Conservation (phyloP, 495 filamentous ascomycete genomes). For the Aspergillus mulundensis region DNA sequence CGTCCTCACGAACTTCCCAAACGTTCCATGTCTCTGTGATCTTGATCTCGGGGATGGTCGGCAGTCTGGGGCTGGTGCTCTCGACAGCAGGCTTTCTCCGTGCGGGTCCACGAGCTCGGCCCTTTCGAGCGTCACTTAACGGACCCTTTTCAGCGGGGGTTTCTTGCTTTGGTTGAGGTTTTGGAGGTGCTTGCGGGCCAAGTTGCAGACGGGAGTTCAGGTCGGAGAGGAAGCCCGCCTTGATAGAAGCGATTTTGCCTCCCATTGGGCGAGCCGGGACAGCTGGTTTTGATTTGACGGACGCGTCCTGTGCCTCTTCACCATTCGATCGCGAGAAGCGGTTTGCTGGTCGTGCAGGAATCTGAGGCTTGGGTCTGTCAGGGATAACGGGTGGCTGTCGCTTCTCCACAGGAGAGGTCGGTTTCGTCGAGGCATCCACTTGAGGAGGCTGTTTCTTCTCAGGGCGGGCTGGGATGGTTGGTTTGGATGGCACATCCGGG, state of each 20-base stretch:
- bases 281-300: constrained; percentile 62
- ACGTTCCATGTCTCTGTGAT: constrained; percentile 49
- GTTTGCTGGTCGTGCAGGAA: constrained; percentile 69
- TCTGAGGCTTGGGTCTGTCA: constrained; percentile 73
- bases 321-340: constrained; percentile 33
- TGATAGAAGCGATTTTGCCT: constrained; percentile 81
- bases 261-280: constrained; percentile 78
- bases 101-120: constrained; percentile 81
- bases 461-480: constrained; percentile 42
- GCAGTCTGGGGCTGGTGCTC: constrained; percentile 24
- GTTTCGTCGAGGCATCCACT: constrained; percentile 27
- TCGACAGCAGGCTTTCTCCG: constrained; percentile 64
- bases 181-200: constrained; percentile 70
- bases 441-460: constrained; percentile 36
- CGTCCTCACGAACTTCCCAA: constrained; percentile 48
- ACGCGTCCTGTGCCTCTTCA: constrained; percentile 26
- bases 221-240: constrained; percentile 86
- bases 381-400: constrained; percentile 55
- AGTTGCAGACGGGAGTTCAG: constrained; percentile 79
- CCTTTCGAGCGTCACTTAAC: constrained; percentile 80
- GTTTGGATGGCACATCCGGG: constrained; percentile 37
- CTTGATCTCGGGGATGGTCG: constrained; percentile 40
- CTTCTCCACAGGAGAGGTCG: constrained; percentile 41
- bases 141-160: constrained; percentile 68
- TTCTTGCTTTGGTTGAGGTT: constrained; percentile 60